Base-by-base conservation (phyloP, 805 yeast genomes). In the Starmerella cellae region DNA sequence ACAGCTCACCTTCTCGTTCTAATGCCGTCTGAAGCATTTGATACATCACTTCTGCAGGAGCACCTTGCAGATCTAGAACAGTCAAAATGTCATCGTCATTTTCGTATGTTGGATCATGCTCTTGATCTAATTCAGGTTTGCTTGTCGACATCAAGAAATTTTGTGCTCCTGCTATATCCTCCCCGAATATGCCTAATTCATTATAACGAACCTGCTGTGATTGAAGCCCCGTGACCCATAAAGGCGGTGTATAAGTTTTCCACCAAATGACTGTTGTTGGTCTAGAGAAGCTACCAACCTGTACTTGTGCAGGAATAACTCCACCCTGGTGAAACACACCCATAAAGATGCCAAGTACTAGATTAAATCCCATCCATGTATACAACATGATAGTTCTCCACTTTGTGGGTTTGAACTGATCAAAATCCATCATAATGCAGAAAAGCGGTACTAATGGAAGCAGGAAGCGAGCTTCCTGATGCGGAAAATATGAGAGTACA, bases 231-330 rank as follows among this genome's bases (percentile, higher is more conserved):
- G 79, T 62, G 43, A 88, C 58, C 94, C 95, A 91, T 4, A 83
- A 71, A 3, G 98, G 97, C 0, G 97, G 96, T 3, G 83, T 73
- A 53, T 88, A 91, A 0, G 95, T 84, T 58, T 84, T 76, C 97
- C 97, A 88, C 84, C 94, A 88, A 4, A 88, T 55, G 0, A 74
- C 63, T 0, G 68, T 60, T 3, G 58, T 41, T 2, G 61, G 57
- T 18, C 50, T 39, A 2, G 52, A 45, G 17, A 57, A 32, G 8
- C 49, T 43, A 14, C 61, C 51, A 14, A 61, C 42, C 38, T 50
- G 48, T 3, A 47, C 49, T 45, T 82, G 62, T 0, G 81, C 79
- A 0, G 82, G 79, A 1, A 88, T 63, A 0, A 91, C 74, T 1
- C 99, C 99, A 32, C 88, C 85, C 64, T 91, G 98, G 55, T 91